Evolutionary conservation across 1,139 yeast species (phyloP).

Genomic region (Suhomyces wounanorum): DNA sequence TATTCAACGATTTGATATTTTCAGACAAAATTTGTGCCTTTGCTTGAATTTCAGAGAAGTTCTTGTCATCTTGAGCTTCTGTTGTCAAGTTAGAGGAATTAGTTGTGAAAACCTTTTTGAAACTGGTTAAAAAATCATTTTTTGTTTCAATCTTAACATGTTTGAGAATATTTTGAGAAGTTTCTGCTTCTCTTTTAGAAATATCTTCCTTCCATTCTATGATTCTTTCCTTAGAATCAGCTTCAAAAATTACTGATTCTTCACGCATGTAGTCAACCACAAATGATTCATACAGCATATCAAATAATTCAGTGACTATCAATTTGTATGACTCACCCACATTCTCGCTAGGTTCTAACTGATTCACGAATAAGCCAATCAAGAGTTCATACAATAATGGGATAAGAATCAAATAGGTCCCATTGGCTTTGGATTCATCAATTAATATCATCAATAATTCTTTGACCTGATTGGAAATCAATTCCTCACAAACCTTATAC

Average conservation of each 20-base stretch:
- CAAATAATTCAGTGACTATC: constrained; percentile 43
- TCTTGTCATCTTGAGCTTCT: constrained; percentile 22
- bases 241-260: constrained; percentile 37
- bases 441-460: constrained; percentile 37
- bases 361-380: constrained; percentile 26
- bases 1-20: constrained; percentile 43
- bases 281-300: constrained; percentile 50
- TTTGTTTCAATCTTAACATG: constrained; percentile 46
- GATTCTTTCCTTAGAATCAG: constrained; percentile 29
- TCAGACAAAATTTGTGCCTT: constrained; percentile 47
- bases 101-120: constrained; percentile 60
- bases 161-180: constrained; percentile 40
- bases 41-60: constrained; percentile 45
- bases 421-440: constrained; percentile 30
- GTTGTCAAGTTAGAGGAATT: constrained; percentile 22
- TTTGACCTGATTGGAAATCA: constrained; percentile 43
- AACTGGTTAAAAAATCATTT: constrained; percentile 54
- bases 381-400: constrained; percentile 38
- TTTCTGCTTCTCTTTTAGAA: constrained; percentile 42
- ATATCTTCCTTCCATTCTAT: constrained; percentile 38
- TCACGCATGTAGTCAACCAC: constrained; percentile 54
- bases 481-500: constrained; percentile 51
- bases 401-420: constrained; percentile 30
- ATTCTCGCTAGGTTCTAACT: constrained; percentile 33
- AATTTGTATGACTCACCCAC: constrained; percentile 36